Percentiles rank a stretch among this genome's conserved stretches.
These are phyloP conservation scores for Martensiomyces pterosporus DNA, from an alignment of 192 early-diverging fungal genomes.

Conservation along the genomic window DNA sequence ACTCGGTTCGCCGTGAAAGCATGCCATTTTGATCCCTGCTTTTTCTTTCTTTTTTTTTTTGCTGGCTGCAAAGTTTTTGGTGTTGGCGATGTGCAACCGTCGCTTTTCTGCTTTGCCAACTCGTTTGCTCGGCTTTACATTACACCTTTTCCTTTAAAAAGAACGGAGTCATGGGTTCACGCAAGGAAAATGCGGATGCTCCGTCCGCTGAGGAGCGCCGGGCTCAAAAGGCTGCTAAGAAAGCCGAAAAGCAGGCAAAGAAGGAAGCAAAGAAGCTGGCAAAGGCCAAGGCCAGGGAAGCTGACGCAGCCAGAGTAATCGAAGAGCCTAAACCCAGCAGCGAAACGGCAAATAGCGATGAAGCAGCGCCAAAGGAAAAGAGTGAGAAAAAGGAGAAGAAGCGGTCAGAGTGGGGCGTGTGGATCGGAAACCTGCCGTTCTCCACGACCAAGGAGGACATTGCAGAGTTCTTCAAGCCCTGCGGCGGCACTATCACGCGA, in stretches of 20 bases:
- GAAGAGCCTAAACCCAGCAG: slow-evolving; percentile 43
- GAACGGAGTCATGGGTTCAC: slow-evolving; percentile 8
- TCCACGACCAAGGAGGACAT: slow-evolving; percentile 54
- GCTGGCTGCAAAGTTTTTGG: neutral
- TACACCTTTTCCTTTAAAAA: neutral
- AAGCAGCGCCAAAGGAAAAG: slow-evolving; percentile 30
- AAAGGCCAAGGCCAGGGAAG: slow-evolving; percentile 35
- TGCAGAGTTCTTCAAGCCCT: slow-evolving; percentile 55
- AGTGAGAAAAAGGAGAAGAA: slow-evolving; percentile 47
- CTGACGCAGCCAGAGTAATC: neutral
- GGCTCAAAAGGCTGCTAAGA: slow-evolving; percentile 4
- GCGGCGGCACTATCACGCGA: slow-evolving; percentile 33
- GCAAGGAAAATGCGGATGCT: no score
- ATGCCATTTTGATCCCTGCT: neutral
- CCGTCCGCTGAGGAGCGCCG: no score
- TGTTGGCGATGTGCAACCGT: no score
- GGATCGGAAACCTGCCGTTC: slow-evolving; percentile 72
- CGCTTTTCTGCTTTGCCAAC: no score
- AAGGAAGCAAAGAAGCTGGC: slow-evolving; percentile 32
- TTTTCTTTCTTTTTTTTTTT: slow-evolving; percentile 2
- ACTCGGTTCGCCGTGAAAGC: neutral
- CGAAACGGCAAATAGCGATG: slow-evolving; percentile 44
- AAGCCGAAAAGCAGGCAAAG: no score
- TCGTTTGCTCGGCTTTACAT: neutral
- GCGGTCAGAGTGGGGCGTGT: slow-evolving; percentile 60